These are phyloP conservation scores for Arthroderma sp. DNA, from an alignment of 2,329 filamentous ascomycete genomes.

Conservation along the genomic window DNA sequence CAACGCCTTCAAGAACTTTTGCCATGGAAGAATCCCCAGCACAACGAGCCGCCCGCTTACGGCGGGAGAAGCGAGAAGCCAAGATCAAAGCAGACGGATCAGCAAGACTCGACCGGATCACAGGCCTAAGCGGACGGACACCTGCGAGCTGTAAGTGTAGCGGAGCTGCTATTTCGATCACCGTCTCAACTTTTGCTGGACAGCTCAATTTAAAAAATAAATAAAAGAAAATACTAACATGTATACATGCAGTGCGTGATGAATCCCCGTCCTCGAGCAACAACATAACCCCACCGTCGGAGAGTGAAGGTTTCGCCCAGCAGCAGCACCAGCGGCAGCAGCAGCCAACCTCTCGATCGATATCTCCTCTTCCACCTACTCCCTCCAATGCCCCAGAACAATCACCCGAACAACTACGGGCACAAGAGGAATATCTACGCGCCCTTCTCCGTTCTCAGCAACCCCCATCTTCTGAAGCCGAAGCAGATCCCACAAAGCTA, in stretches of 20 bases:
- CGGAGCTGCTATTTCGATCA: background rate
- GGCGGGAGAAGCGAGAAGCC: slow-evolving; percentile 50
- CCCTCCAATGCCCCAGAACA: slow-evolving; percentile 15
- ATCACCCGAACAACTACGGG: slow-evolving; percentile 21
- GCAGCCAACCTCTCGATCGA: slow-evolving; percentile 10
- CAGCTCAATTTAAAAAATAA: background rate
- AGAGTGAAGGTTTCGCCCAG: background rate
- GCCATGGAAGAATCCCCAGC: slow-evolving; percentile 32
- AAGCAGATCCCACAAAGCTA: slow-evolving; percentile 23
- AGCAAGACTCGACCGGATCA: slow-evolving; percentile 49
- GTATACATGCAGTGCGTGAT: slow-evolving; percentile 12
- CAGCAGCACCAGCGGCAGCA: background rate
- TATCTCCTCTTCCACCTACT: slow-evolving; percentile 4
- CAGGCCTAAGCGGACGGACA: slow-evolving; percentile 42
- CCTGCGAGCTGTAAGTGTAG: slow-evolving; percentile 18
- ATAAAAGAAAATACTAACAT: no score
- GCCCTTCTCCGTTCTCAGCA: slow-evolving; percentile 24
- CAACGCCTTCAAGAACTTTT: slow-evolving; percentile 17
- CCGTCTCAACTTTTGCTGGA: background rate
- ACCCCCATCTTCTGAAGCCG: slow-evolving; percentile 13
- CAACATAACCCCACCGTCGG: slow-evolving; percentile 8
- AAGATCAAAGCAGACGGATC: slow-evolving; percentile 48
- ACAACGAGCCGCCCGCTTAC: slow-evolving; percentile 42
- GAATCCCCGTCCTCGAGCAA: slow-evolving; percentile 11
- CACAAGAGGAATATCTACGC: slow-evolving; percentile 32